Evolutionary conservation across 352 stramenopile species (phyloP).

Genomic region (Plasmopara muralis): DNA sequence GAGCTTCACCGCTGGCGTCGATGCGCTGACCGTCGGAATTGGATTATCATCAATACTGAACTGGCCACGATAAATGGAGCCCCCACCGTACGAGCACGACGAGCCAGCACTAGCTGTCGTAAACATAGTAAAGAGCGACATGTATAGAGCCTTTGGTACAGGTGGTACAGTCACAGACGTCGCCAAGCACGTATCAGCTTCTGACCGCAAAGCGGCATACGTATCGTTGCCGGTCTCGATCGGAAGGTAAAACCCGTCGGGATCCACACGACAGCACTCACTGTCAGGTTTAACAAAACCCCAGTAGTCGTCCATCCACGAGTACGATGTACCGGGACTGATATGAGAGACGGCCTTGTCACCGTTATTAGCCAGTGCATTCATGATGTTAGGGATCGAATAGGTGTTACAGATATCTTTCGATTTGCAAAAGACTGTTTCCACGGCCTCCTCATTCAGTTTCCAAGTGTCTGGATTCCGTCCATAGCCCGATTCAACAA

Average conservation of each 20-base stretch:
- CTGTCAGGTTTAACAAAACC: conserved; percentile 53
- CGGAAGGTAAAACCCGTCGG: conserved; percentile 33
- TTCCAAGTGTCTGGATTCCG: conserved; percentile 42
- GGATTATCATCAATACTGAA: conserved; percentile 57
- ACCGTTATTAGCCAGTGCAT: conserved; percentile 43
- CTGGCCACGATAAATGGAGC: conserved; percentile 54
- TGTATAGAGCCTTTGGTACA: conserved; percentile 46
- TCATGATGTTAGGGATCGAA: conserved; percentile 50
- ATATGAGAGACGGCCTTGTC: conserved; percentile 43
- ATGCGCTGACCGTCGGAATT: conserved; percentile 40
- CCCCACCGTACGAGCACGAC: conserved; percentile 59
- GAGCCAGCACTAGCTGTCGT: conserved; percentile 47
- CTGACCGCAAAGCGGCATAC: conserved; percentile 34
- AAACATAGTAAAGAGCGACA: conserved; percentile 75
- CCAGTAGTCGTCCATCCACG: conserved; percentile 67
- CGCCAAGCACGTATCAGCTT: conserved; percentile 34
- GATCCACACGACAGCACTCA: conserved; percentile 55
- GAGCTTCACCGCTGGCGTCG: conserved; percentile 36
- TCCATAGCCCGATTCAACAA: conserved; percentile 49
- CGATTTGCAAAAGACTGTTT: conserved; percentile 50
- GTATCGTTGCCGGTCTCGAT: conserved; percentile 39
- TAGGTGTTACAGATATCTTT: conserved; percentile 51
- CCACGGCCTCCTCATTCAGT: conserved; percentile 36
- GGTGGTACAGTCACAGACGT: conserved; percentile 30
- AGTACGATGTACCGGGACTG: conserved; percentile 50